Percentiles rank a stretch among this genome's conserved stretches.
These are phyloP conservation scores for Barnettozyma botsteinii DNA, from an alignment of 805 yeast genomes.

Conservation along the genomic window DNA sequence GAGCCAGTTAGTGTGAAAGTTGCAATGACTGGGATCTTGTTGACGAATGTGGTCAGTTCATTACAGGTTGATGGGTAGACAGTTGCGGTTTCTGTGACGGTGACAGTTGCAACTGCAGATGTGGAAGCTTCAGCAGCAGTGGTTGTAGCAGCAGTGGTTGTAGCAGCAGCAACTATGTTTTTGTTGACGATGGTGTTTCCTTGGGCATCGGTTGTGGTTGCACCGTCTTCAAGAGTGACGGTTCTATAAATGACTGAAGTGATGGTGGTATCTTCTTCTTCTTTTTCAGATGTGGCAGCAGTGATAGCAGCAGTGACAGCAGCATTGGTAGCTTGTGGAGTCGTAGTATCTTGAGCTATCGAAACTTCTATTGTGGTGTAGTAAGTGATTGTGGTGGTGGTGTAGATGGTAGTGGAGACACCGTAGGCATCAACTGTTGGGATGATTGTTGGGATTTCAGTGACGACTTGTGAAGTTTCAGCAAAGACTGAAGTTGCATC, in stretches of 20 bases:
- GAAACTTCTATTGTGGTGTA: constrained; percentile 11
- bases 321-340: background rate
- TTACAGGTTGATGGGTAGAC: constrained; percentile 16
- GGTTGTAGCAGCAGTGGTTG: constrained; percentile 2
- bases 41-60: background rate
- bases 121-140: constrained; percentile 2
- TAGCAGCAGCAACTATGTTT: background rate
- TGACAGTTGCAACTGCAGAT: constrained; percentile 4
- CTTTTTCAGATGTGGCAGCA: background rate
- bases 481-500: constrained; percentile 2
- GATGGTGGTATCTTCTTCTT: background rate
- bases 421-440: constrained; percentile 22
- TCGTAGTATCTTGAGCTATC: constrained; percentile 3
- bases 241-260: constrained; percentile 2
- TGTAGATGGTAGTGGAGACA: constrained; percentile 15
- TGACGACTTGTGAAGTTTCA: constrained; percentile 11
- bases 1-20: constrained; percentile 24
- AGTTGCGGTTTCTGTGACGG: constrained; percentile 23
- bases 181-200: constrained; percentile 3
- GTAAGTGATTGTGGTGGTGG: constrained; percentile 17
- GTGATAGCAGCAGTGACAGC: constrained; percentile 1
- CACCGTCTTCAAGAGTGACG: constrained; percentile 2
- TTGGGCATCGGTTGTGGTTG: constrained; percentile 1
- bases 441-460: constrained; percentile 17
- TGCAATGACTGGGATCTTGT: constrained; percentile 19